Evolutionary conservation across 192 early-diverging fungal genomes (phyloP).

Genomic region (Mortierella alpina): DNA sequence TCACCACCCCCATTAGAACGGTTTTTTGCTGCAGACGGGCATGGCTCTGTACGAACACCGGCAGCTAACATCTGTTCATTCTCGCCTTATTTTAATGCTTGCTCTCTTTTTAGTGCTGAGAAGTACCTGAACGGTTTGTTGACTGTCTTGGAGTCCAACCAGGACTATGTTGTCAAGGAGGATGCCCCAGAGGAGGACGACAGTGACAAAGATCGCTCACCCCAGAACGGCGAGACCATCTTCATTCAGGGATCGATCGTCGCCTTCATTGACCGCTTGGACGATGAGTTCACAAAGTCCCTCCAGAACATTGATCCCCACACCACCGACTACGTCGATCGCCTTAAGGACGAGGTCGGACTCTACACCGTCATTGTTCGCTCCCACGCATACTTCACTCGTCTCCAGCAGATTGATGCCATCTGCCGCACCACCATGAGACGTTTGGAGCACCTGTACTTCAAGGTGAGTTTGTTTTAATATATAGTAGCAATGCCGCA

Average conservation of each 20-base stretch:
- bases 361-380: slow-evolving; percentile 92
- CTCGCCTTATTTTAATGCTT: not conserved
- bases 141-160: slow-evolving; percentile 80
- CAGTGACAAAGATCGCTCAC: slow-evolving; percentile 66
- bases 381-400: slow-evolving; percentile 88
- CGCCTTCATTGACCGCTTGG: slow-evolving; percentile 91
- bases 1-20: not conserved
- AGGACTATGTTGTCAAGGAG: slow-evolving; percentile 77
- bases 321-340: slow-evolving; percentile 94
- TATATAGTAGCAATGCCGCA: not conserved
- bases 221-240: slow-evolving; percentile 64
- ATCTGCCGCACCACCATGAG: slow-evolving; percentile 84
- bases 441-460: slow-evolving; percentile 96
- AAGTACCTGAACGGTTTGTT: slow-evolving; percentile 83
- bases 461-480: slow-evolving; percentile 71
- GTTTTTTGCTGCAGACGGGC: not conserved
- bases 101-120: slow-evolving; percentile 52
- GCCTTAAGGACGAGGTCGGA: slow-evolving; percentile 89
- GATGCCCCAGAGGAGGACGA: slow-evolving; percentile 73
- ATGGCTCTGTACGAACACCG: not conserved
- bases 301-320: slow-evolving; percentile 98
- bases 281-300: slow-evolving; percentile 97
- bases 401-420: slow-evolving; percentile 64
- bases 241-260: slow-evolving; percentile 86
- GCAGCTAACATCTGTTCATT: not conserved